Evolutionary conservation across 2,329 filamentous ascomycete genomes (phyloP).

Genomic region (Ambrosiella cleistominuta): DNA sequence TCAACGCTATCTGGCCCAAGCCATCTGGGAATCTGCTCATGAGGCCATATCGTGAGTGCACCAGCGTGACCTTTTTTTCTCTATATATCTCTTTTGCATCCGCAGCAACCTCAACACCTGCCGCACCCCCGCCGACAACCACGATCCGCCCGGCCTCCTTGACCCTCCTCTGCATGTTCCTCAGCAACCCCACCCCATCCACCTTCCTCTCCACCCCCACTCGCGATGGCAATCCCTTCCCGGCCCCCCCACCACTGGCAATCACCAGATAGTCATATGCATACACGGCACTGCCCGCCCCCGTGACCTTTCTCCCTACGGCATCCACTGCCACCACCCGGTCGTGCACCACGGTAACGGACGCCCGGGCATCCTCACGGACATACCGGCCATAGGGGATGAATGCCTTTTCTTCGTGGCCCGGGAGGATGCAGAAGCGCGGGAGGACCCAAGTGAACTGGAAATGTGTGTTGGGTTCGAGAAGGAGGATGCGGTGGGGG

Average conservation of each 20-base stretch:
- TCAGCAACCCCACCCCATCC: conserved; percentile 26
- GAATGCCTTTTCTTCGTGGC: conserved; percentile 40
- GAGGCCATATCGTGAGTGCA: conserved; percentile 37
- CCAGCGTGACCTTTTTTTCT: conserved; percentile 35
- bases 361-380: conserved; percentile 14
- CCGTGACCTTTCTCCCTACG: not conserved
- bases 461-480: conserved; percentile 44
- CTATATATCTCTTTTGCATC: conserved; percentile 40
- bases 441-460: conserved; percentile 44
- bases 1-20: conserved; percentile 23
- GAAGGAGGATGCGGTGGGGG: conserved; percentile 32
- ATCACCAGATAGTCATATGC: conserved; percentile 37
- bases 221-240: conserved; percentile 29
- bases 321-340: not conserved
- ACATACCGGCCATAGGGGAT: conserved; percentile 36
- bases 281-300: not conserved
- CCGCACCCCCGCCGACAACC: conserved; percentile 41
- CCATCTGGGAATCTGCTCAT: conserved; percentile 34
- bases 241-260: conserved; percentile 34
- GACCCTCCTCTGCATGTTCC: conserved; percentile 29
- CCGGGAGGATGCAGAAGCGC: conserved; percentile 36
- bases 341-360: not conserved
- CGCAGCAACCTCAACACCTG: conserved; percentile 42
- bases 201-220: conserved; percentile 26
- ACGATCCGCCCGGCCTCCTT: conserved; percentile 26